These are phyloP conservation scores for Mycena kentingensis DNA, from an alignment of 768 basidiomycete species.

Conservation along the genomic window DNA sequence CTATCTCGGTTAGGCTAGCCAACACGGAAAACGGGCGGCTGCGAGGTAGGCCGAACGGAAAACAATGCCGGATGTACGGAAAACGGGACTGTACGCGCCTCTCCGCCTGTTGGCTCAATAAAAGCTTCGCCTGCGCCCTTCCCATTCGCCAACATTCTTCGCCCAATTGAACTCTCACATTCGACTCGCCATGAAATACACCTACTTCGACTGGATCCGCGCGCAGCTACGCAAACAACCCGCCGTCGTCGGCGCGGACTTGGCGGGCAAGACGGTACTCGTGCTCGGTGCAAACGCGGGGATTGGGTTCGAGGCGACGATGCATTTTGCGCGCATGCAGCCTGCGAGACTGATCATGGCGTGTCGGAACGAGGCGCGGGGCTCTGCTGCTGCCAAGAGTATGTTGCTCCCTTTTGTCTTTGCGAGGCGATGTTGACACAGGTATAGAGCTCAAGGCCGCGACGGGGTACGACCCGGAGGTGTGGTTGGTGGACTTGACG, in stretches of 20 bases:
- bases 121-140: too few species aligned
- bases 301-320: slow-evolving; percentile 48
- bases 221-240: slow-evolving; percentile 12
- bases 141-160: too few species aligned
- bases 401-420: slow-evolving; percentile 17
- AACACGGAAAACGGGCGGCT: too few species aligned
- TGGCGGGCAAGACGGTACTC: slow-evolving; percentile 49
- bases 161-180: too few species aligned
- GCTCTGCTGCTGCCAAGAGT: slow-evolving; percentile 39
- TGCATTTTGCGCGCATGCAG: slow-evolving; percentile 48
- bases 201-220: not conserved
- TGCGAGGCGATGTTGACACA: not conserved
- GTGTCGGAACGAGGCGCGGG: slow-evolving; percentile 39
- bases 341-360: slow-evolving; percentile 41
- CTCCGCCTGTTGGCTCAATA: too few species aligned
- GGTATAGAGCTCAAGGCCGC: slow-evolving; percentile 32
- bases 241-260: slow-evolving; percentile 37
- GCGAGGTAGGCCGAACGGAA: too few species aligned
- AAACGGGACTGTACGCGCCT: too few species aligned
- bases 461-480: slow-evolving; percentile 40
- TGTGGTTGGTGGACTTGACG: slow-evolving; percentile 44
- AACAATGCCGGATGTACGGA: too few species aligned
- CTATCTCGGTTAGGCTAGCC: too few species aligned
- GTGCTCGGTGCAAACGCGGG: slow-evolving; percentile 55
- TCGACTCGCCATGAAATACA: not conserved